These are phyloP conservation scores for Lineolata rhizophorae DNA, from an alignment of 495 filamentous ascomycete species.

Conservation along the genomic window DNA sequence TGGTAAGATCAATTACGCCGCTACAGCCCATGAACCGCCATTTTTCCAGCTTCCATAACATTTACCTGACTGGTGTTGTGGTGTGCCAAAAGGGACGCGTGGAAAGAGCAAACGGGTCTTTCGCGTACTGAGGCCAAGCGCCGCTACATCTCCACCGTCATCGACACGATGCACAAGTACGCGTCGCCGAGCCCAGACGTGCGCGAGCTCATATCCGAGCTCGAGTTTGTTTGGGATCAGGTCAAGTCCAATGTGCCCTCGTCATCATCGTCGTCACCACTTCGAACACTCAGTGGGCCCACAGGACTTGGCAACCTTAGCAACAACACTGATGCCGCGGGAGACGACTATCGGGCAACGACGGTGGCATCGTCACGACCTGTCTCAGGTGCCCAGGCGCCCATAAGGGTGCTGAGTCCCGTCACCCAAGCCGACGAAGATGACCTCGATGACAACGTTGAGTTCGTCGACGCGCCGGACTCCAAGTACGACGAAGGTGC, in stretches of 20 bases:
- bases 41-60: not conserved
- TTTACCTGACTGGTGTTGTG: not conserved
- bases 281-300: constrained; percentile 13
- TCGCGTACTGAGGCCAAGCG: constrained; percentile 84
- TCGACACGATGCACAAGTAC: constrained; percentile 90
- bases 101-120: constrained; percentile 64
- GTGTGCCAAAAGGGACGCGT: constrained; percentile 43
- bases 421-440: constrained; percentile 41
- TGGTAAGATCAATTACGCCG: constrained; percentile 30
- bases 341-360: no score
- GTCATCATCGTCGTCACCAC: constrained; percentile 27
- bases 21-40: not conserved
- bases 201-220: constrained; percentile 69
- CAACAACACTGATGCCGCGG: no score
- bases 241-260: constrained; percentile 64
- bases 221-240: constrained; percentile 98
- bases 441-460: constrained; percentile 14
- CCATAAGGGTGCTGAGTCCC: constrained; percentile 51
- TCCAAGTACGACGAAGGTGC: constrained; percentile 14
- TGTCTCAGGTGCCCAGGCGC: constrained; percentile 7
- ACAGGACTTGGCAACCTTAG: no score
- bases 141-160: constrained; percentile 75
- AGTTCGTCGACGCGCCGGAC: constrained; percentile 21
- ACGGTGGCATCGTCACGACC: no score
- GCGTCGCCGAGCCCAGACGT: constrained; percentile 68